Evolutionary conservation across 805 yeast genomes (phyloP).

Genomic region (Dipodascopsis uninucleata): DNA sequence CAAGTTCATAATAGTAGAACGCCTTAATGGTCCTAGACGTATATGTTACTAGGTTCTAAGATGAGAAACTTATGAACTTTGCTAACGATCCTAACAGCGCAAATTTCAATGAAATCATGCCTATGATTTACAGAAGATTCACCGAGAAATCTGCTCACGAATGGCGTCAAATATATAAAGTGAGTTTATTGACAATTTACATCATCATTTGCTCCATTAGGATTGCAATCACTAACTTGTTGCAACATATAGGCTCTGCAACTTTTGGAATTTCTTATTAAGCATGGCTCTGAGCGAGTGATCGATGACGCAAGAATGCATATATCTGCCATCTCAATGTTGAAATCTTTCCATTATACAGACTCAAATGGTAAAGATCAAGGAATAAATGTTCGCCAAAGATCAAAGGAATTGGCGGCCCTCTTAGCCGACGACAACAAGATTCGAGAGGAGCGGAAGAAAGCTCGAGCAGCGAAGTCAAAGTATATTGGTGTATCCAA

Average conservation of each 20-base stretch:
- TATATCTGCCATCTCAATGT: slow-evolving; percentile 74
- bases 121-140: slow-evolving; percentile 57
- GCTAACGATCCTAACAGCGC: slow-evolving; percentile 23
- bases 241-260: slow-evolving; percentile 77
- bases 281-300: slow-evolving; percentile 90
- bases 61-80: slow-evolving; percentile 1
- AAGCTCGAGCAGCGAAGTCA: slow-evolving; percentile 79
- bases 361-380: slow-evolving; percentile 94
- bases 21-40: too few species aligned
- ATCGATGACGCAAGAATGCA: slow-evolving; percentile 92
- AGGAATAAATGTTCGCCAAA: slow-evolving; percentile 90
- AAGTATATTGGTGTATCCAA: slow-evolving; percentile 75
- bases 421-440: slow-evolving; percentile 71
- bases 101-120: slow-evolving; percentile 46
- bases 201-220: not conserved
- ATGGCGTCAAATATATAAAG: slow-evolving; percentile 95
- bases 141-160: slow-evolving; percentile 94
- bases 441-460: slow-evolving; percentile 81
- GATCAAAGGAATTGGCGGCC: slow-evolving; percentile 70
- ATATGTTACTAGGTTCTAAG: not conserved
- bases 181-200: too few species aligned
- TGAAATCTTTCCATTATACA: slow-evolving; percentile 87
- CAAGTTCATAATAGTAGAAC: too few species aligned
- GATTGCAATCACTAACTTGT: not conserved
- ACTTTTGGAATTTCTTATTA: slow-evolving; percentile 82